Percentiles rank a stretch among this genome's conserved stretches.
Conservation (phyloP, 2,329 filamentous ascomycete species). For the Cadophora sp. region DNA sequence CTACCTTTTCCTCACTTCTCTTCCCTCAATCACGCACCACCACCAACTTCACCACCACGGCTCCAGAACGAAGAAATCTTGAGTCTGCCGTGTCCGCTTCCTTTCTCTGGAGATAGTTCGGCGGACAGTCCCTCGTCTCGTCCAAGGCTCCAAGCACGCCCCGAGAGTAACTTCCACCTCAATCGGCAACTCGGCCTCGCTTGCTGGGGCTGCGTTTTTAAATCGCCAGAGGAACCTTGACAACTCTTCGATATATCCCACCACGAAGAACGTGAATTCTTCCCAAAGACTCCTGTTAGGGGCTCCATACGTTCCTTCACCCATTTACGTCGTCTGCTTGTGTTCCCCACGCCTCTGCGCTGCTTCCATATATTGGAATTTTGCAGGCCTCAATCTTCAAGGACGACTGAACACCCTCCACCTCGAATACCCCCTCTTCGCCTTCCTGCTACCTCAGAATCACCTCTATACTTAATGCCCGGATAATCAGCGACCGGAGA, state of each 20-base stretch:
- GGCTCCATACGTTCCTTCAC: not conserved
- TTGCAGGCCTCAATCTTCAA: not conserved
- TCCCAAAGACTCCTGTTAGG: slow-evolving; percentile 7
- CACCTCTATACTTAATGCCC: slow-evolving; percentile 32
- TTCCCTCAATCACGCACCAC: not conserved
- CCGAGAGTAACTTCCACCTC: slow-evolving; percentile 7
- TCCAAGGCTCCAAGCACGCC: slow-evolving; percentile 10
- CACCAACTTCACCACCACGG: slow-evolving; percentile 3
- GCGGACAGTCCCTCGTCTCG: slow-evolving; percentile 14
- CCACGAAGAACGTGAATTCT: slow-evolving; percentile 1
- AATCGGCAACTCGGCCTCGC: slow-evolving; percentile 16
- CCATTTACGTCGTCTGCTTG: no score
- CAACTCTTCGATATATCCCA: not conserved
- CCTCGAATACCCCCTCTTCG: slow-evolving; percentile 7
- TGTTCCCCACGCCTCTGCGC: not conserved
- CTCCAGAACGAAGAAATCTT: slow-evolving; percentile 1
- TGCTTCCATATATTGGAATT: not conserved
- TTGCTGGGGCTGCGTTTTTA: slow-evolving; percentile 14
- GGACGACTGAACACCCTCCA: not conserved
- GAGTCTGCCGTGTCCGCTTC: slow-evolving; percentile 9
- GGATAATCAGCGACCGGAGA: slow-evolving; percentile 33
- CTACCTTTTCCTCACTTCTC: not conserved
- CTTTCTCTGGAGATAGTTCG: slow-evolving; percentile 13
- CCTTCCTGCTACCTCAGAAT: slow-evolving; percentile 11
- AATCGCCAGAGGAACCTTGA: slow-evolving; percentile 14